Evolutionary conservation across 1,284 basidiomycete genomes (phyloP).

Genomic region (Leccinum griseonigrum): DNA sequence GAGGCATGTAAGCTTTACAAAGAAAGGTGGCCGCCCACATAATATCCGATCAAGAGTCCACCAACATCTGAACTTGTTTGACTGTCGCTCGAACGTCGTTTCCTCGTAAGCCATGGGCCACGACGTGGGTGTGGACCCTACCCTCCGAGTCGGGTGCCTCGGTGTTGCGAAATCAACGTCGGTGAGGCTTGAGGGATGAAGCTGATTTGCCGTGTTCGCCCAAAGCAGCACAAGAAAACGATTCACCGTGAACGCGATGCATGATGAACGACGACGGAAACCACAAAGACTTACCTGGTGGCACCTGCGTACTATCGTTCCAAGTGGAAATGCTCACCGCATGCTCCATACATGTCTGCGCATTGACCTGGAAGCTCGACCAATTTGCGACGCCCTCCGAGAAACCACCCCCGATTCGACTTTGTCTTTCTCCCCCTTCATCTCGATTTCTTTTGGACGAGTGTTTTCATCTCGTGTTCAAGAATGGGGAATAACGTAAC

Average conservation of each 20-base stretch:
- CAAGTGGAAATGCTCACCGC: slow-evolving; percentile 35
- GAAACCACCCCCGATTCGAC: slow-evolving; percentile 46
- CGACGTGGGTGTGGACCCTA: slow-evolving; percentile 36
- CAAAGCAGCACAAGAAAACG: slow-evolving; percentile 29
- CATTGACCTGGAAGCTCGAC: not conserved
- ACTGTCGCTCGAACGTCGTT: not conserved
- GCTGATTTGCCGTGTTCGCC: slow-evolving; percentile 49
- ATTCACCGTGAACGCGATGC: slow-evolving; percentile 31
- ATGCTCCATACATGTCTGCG: slow-evolving; percentile 46
- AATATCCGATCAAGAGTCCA: not conserved
- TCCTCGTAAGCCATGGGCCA: not conserved
- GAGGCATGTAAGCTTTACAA: no score
- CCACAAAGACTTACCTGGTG: slow-evolving; percentile 63
- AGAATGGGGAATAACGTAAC: not conserved
- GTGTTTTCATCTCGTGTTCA: not conserved
- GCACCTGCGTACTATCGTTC: slow-evolving; percentile 64
- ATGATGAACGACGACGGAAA: slow-evolving; percentile 41
- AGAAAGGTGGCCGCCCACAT: no score
- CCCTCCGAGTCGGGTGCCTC: slow-evolving; percentile 38
- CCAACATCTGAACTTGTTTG: not conserved
- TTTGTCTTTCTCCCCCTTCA: slow-evolving; percentile 50
- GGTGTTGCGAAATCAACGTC: slow-evolving; percentile 35
- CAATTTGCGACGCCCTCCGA: slow-evolving; percentile 29
- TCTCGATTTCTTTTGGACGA: no score
- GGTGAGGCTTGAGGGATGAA: slow-evolving; percentile 34